Evolutionary conservation across 768 basidiomycete genomes (phyloP).

Genomic region (Russula ochroleuca): DNA sequence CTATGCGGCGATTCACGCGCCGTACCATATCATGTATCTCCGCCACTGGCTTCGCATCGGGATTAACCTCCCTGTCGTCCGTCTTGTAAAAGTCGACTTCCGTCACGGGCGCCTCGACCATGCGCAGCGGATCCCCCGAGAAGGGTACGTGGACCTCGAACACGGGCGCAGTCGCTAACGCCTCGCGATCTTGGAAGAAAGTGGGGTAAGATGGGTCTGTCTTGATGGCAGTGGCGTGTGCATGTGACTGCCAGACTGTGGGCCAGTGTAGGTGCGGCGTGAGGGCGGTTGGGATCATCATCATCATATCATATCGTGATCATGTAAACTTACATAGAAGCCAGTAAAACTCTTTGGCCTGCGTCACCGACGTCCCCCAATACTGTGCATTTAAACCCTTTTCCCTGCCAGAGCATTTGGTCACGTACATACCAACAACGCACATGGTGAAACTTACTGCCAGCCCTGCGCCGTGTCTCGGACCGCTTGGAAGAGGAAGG

Average conservation of each 20-base stretch:
- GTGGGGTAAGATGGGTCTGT: slow-evolving; percentile 7
- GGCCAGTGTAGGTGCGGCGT: background rate
- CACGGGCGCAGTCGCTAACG: background rate
- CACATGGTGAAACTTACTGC: slow-evolving; percentile 3
- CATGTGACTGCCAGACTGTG: slow-evolving; percentile 14
- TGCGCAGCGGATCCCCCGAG: background rate
- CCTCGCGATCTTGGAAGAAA: background rate
- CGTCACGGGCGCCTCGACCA: slow-evolving; percentile 1
- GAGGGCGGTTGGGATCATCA: background rate
- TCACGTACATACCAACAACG: background rate
- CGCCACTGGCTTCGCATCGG: background rate
- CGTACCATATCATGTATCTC: background rate
- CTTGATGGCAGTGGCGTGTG: slow-evolving; percentile 1
- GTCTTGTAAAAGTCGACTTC: slow-evolving; percentile 2
- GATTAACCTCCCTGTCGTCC: background rate
- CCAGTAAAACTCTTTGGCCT: slow-evolving; percentile 5
- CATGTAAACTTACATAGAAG: slow-evolving; percentile 7
- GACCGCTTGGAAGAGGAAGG: slow-evolving; percentile 4
- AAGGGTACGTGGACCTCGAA: background rate
- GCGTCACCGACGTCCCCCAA: slow-evolving; percentile 5
- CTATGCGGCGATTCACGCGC: background rate
- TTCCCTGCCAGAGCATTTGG: background rate
- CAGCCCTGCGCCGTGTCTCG: slow-evolving; percentile 2
- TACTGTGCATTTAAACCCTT: slow-evolving; percentile 13
- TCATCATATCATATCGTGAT: background rate